Evolutionary conservation across 1,139 yeast genomes (phyloP), one percentile per base, ranked within the genome.

Genomic region (Suhomyces atakaporum): DNA sequence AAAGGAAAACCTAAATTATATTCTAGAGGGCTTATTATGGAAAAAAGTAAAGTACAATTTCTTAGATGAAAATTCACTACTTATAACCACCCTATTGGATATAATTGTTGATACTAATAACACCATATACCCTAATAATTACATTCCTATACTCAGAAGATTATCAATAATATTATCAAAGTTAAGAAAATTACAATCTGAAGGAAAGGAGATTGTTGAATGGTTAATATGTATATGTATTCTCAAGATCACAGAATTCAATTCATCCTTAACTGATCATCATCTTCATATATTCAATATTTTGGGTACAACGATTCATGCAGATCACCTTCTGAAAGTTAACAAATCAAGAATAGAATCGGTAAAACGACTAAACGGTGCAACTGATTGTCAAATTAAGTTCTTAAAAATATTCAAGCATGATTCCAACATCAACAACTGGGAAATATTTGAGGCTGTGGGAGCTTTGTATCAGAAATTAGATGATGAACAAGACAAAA

Each of bases 11-110:
- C 25, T 51, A 7, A 42, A 43, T 9, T 49, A 47, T 29, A 31
- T 55, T 14, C 35, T 56, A 10, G 60, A 54, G 11, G 62, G 62
- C 5, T 36, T 59, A 22, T 33, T 25, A 10, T 39, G 46, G 18
- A 39, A 31, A 4, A 31, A 18, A 3, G 34, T 38, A 7, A 11
- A 22, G 3, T 15, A 33, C 11, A 40, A 20, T 1, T 16, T 35
- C 7, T 12, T 38, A 7, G 29, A 35, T 5, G 22, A 30, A n/a
- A 50, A 51, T 29, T 44, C 54, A 14, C 22, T 45, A 7, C 34
- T 53, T 16, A 39, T 54, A 7, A 33, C 49, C 6, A 38, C 52
- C 1, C 36, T 54, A 21, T 26, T 53, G 7, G 58, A 47, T 13
- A 27, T 52, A 20, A 14, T 20, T 4, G 6, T 23, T 7, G 29